Percentiles rank a stretch among this genome's conserved stretches.
Evolutionary conservation across 495 filamentous ascomycete species (phyloP).

Genomic region (Rusavskia elegans): DNA sequence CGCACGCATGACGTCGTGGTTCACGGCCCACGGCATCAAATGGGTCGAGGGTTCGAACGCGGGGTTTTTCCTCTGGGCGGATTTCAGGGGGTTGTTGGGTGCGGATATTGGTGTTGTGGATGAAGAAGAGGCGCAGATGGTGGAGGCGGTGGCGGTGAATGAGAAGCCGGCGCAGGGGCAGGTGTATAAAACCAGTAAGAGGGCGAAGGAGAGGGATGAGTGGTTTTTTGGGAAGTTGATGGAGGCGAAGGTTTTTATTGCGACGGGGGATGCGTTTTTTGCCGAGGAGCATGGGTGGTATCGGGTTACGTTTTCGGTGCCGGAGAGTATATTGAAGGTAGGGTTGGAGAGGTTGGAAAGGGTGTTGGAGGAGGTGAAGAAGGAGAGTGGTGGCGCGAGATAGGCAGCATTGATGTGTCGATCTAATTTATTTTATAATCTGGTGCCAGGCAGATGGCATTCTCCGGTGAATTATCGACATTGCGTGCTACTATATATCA

Average conservation of each 20-base stretch:
- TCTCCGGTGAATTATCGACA: no score
- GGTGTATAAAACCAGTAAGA: neutral
- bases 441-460: no score
- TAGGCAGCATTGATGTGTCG: neutral
- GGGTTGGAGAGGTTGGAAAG: conserved; percentile 20
- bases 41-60: conserved; percentile 27
- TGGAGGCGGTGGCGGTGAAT: conserved; percentile 4
- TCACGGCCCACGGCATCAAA: conserved; percentile 19
- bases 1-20: conserved; percentile 11
- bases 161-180: conserved; percentile 7
- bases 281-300: conserved; percentile 30
- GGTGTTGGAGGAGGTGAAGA: neutral
- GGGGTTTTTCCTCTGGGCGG: conserved; percentile 32
- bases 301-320: conserved; percentile 24
- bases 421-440: no score
- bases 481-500: no score
- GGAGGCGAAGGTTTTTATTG: conserved; percentile 27
- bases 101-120: conserved; percentile 14
- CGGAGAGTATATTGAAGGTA: conserved; percentile 16
- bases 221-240: conserved; percentile 23
- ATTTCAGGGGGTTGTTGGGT: neutral
- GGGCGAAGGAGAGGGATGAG: conserved; percentile 20
- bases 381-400: neutral
- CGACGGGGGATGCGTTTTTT: conserved; percentile 23
- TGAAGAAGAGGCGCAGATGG: conserved; percentile 10